phyloP scores from a whole-genome alignment of 352 stramenopile genomes.

The Phytophthora foliorum region DNA sequence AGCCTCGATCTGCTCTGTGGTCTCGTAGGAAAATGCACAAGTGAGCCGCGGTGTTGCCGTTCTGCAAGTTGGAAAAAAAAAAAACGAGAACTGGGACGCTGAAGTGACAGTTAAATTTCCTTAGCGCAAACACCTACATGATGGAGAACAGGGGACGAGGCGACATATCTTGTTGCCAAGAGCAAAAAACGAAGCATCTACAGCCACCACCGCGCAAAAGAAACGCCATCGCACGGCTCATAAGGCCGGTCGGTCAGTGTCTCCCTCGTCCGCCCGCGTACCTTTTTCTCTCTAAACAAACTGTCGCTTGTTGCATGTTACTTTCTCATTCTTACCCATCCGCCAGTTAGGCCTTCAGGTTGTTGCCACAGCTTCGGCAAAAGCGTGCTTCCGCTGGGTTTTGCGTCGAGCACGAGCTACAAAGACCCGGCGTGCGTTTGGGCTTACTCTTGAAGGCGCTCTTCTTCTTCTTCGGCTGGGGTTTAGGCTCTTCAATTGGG shows the following conservation, averaged over 20 bases:
- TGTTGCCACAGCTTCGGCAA: conserved; percentile 84
- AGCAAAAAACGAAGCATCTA: conserved; percentile 32
- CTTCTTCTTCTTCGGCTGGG: conserved; percentile 43
- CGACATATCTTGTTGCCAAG: conserved; percentile 25
- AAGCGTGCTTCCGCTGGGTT: conserved; percentile 83
- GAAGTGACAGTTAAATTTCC: conserved; percentile 44
- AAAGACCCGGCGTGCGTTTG: conserved; percentile 61
- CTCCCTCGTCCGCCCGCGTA: conserved; percentile 22
- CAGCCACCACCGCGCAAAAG: conserved; percentile 28
- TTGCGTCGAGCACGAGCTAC: conserved; percentile 74
- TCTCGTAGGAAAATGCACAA: conserved; percentile 14
- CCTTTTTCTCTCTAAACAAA: conserved; percentile 46
- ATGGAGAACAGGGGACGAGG: conserved; percentile 24
- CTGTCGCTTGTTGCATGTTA: conserved; percentile 33
- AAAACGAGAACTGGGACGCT: conserved; percentile 16
- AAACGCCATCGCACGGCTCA: conserved; percentile 32
- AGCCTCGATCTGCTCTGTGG: neutral
- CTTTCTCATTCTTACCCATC: conserved; percentile 25
- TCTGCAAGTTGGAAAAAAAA: conserved; percentile 10
- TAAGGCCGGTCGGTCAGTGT: conserved; percentile 26
- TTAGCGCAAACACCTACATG: conserved; percentile 39
- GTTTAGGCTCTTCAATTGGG: conserved; percentile 53
- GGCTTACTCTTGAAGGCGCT: conserved; percentile 39
- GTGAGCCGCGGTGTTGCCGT: too few relatives aligned
- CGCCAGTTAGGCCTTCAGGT: conserved; percentile 60